Conservation (phyloP, 345 rosid species). For the Hibiscus trionum region DNA sequence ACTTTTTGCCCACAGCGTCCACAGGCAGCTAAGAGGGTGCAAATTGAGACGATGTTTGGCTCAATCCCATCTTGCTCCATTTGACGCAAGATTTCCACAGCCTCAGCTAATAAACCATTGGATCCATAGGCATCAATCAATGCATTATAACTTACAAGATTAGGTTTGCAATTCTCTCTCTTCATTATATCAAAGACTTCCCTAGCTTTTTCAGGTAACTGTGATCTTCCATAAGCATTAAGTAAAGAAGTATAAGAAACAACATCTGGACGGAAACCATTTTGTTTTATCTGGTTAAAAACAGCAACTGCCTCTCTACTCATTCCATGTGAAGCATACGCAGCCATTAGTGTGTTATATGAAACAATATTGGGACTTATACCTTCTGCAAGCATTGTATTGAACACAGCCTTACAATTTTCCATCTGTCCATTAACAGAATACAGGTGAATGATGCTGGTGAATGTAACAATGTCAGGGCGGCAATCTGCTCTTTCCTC, state of each 20-base stretch:
- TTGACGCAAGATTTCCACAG: slow-evolving; percentile 62
- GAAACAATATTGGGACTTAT: slow-evolving; percentile 69
- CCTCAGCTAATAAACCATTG: slow-evolving; percentile 65
- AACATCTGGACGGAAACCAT: slow-evolving; percentile 67
- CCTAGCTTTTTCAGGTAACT: slow-evolving; percentile 64
- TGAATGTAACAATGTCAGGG: slow-evolving; percentile 80
- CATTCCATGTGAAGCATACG: slow-evolving; percentile 84
- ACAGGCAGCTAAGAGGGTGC: slow-evolving; percentile 85
- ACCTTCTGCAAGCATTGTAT: slow-evolving; percentile 81
- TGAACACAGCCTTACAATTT: slow-evolving; percentile 63
- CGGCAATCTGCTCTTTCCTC: slow-evolving; percentile 55
- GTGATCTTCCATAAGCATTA: slow-evolving; percentile 85
- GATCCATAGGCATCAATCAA: slow-evolving; percentile 91
- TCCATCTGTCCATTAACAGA: slow-evolving; percentile 69
- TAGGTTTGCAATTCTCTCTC: slow-evolving; percentile 59
- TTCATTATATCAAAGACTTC: slow-evolving; percentile 70
- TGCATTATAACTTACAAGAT: slow-evolving; percentile 72
- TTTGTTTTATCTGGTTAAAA: slow-evolving; percentile 56
- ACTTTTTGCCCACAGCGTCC: slow-evolving; percentile 64
- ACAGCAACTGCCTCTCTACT: slow-evolving; percentile 63
- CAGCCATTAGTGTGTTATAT: slow-evolving; percentile 70
- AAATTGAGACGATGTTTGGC: slow-evolving; percentile 72
- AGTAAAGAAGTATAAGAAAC: slow-evolving; percentile 78
- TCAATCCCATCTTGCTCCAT: slow-evolving; percentile 70
- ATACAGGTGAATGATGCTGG: slow-evolving; percentile 66